phyloP scores from a whole-genome alignment of 2,329 filamentous ascomycete genomes.

The Colletotrichum somersetense region DNA sequence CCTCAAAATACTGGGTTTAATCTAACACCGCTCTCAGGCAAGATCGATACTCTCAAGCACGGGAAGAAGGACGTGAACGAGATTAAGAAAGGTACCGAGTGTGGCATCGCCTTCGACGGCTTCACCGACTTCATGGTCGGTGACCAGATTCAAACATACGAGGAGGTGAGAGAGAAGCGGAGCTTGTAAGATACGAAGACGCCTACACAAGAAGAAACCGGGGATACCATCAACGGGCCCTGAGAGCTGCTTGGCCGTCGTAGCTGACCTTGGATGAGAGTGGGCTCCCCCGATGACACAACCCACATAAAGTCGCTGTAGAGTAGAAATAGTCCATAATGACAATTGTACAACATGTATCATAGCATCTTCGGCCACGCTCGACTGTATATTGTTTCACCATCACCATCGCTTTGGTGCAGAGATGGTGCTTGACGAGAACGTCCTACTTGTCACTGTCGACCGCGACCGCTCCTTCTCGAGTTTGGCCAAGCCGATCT shows the following conservation, averaged over 20 bases:
- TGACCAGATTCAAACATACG: constrained; percentile 89
- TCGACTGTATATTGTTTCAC: constrained; percentile 46
- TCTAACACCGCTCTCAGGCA: constrained; percentile 65
- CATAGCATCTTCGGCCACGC: not conserved
- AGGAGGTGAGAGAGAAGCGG: constrained; percentile 81
- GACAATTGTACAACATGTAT: constrained; percentile 12
- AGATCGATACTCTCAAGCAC: constrained; percentile 85
- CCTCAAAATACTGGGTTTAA: not conserved
- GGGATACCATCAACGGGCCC: not conserved
- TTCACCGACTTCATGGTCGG: constrained; percentile 85
- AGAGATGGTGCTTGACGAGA: constrained; percentile 62
- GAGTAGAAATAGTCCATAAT: constrained; percentile 26
- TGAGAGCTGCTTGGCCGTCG: not conserved
- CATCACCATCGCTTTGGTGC: constrained; percentile 65
- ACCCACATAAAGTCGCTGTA: constrained; percentile 22
- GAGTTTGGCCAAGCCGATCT: constrained; percentile 74
- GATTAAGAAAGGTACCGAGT: constrained; percentile 94
- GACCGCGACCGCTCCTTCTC: constrained; percentile 67
- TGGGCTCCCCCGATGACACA: not conserved
- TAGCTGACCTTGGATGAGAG: not conserved
- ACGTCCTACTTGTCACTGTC: constrained; percentile 63
- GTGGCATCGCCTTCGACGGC: constrained; percentile 85
- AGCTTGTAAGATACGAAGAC: constrained; percentile 55
- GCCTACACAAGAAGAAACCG: constrained; percentile 13
- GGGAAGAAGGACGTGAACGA: constrained; percentile 91